Evolutionary conservation across 1,139 yeast species (phyloP), one percentile per base, ranked within the genome.

Genomic region (Kodamaea derodonti): DNA sequence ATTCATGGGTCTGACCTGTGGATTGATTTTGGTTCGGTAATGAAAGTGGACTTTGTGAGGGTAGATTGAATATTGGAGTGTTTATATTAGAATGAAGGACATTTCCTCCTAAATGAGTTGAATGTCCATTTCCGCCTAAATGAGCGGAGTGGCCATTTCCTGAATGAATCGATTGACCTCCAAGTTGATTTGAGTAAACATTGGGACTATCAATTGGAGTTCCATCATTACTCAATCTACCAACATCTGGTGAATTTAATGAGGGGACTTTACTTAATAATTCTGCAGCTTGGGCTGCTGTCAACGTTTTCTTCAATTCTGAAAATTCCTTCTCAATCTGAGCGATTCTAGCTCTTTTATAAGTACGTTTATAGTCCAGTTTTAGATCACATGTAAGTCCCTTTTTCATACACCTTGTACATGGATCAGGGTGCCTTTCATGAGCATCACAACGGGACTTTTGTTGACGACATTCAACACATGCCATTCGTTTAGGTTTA

Each of bases 391-490:
- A 92, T 14, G 68, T 66, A 5, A 84, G 66, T 7, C 77, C 75
- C 49, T 85, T 78, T 54, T 84, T 84, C 11, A 62, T 52, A 55
- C 97, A 92, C 42, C 96, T 65, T 0, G 90, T 66, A 51, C 98
- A 92, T 1, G 96, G 84, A n/a, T 68, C 66, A 0, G 96, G 95
- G 29, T 78, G 76, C 36, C 67, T 71, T 41, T 83, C 88, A 42
- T 74, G 78, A 8, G 96, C 95, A 56, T 87, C 95, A 60, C 97
- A 92, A 45, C 82, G 77, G 17, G 92, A 58, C 60, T 92, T 92
- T 55, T 92, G 98, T 58, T 92, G 98, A 14, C 98, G 75, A 54
- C 98, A 92, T 53, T 90, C 96, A 2, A 86, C 88, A 64, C 98
- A 92, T 0, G 97, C 97, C 56, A 88, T 80, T 42, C 81, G 72